These are phyloP conservation scores for Candida parachauliodes DNA, from an alignment of 805 yeast genomes.

Conservation along the genomic window DNA sequence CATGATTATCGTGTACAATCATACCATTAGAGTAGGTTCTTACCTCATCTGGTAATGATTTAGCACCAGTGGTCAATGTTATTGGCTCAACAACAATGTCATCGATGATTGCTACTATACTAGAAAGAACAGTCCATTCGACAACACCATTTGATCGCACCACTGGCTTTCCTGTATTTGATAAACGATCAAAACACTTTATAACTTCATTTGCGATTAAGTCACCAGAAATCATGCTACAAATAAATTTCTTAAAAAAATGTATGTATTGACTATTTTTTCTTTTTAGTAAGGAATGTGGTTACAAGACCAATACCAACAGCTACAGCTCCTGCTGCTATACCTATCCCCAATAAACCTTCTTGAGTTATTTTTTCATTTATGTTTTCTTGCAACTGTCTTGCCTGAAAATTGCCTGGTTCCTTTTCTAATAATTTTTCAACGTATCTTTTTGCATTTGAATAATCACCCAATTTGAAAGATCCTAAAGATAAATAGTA, in stretches of 20 bases:
- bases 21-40: slow-evolving; percentile 47
- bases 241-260: not conserved
- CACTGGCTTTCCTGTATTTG: slow-evolving; percentile 53
- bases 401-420: slow-evolving; percentile 80
- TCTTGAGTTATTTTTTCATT: slow-evolving; percentile 84
- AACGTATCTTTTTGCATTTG: slow-evolving; percentile 80
- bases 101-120: slow-evolving; percentile 48
- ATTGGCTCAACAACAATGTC: slow-evolving; percentile 35
- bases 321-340: slow-evolving; percentile 83
- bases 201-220: slow-evolving; percentile 24
- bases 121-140: slow-evolving; percentile 87
- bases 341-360: slow-evolving; percentile 83
- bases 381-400: slow-evolving; percentile 65
- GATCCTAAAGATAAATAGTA: slow-evolving; percentile 87
- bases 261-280: slow-evolving; percentile 7
- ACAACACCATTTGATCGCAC: slow-evolving; percentile 56
- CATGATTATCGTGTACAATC: slow-evolving; percentile 84
- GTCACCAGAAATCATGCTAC: slow-evolving; percentile 13
- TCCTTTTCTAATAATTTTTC: slow-evolving; percentile 75
- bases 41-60: slow-evolving; percentile 61
- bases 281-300: slow-evolving; percentile 34
- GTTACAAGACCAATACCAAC: slow-evolving; percentile 66
- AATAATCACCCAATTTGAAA: slow-evolving; percentile 81
- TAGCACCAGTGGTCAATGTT: slow-evolving; percentile 76
- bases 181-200: slow-evolving; percentile 25